These are phyloP conservation scores for Circinella umbellata DNA, from an alignment of 371 early-diverging fungal species.

Conservation along the genomic window DNA sequence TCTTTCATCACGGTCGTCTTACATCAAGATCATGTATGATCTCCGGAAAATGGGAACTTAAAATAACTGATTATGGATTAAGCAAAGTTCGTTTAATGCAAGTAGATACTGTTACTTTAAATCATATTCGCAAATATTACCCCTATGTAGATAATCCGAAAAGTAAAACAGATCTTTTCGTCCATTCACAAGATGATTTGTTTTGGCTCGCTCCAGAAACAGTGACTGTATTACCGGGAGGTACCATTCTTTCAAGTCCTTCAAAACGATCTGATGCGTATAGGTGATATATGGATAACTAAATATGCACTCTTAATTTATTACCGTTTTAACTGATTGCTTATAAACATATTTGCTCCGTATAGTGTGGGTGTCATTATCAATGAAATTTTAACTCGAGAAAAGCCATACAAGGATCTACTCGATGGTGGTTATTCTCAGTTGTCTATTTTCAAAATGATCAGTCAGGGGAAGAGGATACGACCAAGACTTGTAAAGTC, in stretches of 20 bases:
- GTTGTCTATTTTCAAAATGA: constrained; percentile 24
- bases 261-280: constrained; percentile 45
- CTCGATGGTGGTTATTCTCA: constrained; percentile 16
- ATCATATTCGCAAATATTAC: constrained; percentile 17
- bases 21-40: constrained; percentile 53
- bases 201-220: constrained; percentile 58
- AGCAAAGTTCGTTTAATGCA: constrained; percentile 32
- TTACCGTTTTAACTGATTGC: neutral
- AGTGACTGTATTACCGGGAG: constrained; percentile 24
- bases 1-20: constrained; percentile 47
- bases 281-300: constrained; percentile 27
- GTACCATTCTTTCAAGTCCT: constrained; percentile 36
- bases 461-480: constrained; percentile 36
- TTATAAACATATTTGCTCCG: neutral
- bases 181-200: constrained; percentile 20
- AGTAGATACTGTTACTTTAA: constrained; percentile 21
- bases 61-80: constrained; percentile 56
- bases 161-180: neutral
- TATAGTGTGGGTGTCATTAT: constrained; percentile 53
- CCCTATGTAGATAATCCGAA: constrained; percentile 5
- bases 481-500: constrained; percentile 28
- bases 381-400: constrained; percentile 54
- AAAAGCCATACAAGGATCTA: constrained; percentile 38
- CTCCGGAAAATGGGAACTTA: constrained; percentile 56
- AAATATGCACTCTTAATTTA: no score